These are phyloP conservation scores for Helianthus tuberosus DNA, from an alignment of 129 eudicot species.

Conservation along the genomic window DNA sequence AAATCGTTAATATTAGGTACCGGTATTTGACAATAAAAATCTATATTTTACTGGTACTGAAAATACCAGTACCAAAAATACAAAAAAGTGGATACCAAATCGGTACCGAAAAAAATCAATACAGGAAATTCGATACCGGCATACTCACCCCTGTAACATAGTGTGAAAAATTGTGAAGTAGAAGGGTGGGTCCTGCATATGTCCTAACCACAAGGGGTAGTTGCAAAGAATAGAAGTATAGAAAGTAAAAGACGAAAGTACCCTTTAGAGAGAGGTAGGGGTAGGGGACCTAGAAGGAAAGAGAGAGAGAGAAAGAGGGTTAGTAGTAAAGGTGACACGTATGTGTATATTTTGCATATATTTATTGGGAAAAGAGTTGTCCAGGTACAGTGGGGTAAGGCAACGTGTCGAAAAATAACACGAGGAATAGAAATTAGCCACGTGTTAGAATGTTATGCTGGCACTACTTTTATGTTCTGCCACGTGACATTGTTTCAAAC, in stretches of 20 bases:
- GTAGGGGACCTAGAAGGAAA: conserved; percentile 29
- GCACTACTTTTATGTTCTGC: conserved; percentile 19
- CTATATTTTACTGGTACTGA: too few species aligned
- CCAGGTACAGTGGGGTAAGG: conserved; percentile 41
- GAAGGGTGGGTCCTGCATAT: conserved; percentile 5
- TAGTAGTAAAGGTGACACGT: conserved; percentile 38
- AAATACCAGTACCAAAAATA: too few species aligned
- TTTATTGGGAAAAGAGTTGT: conserved; percentile 27
- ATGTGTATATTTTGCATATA: not conserved
- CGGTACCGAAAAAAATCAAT: too few species aligned
- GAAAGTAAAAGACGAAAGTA: conserved; percentile 14
- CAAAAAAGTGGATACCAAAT: too few species aligned
- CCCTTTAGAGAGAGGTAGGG: conserved; percentile 20
- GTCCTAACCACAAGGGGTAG: not conserved
- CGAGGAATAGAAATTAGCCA: conserved; percentile 22
- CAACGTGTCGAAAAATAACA: conserved; percentile 37
- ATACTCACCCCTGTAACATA: too few species aligned
- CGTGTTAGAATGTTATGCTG: conserved; percentile 44
- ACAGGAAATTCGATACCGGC: too few species aligned
- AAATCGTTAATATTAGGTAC: too few species aligned
- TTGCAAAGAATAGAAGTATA: not conserved
- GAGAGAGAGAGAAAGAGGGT: conserved; percentile 20
- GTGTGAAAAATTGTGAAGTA: not conserved
- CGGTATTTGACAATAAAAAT: too few species aligned
- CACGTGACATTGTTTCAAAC: conserved; percentile 29